phyloP scores from a whole-genome alignment of 2,329 filamentous ascomycete genomes.

The Colletotrichum higginsianum region DNA sequence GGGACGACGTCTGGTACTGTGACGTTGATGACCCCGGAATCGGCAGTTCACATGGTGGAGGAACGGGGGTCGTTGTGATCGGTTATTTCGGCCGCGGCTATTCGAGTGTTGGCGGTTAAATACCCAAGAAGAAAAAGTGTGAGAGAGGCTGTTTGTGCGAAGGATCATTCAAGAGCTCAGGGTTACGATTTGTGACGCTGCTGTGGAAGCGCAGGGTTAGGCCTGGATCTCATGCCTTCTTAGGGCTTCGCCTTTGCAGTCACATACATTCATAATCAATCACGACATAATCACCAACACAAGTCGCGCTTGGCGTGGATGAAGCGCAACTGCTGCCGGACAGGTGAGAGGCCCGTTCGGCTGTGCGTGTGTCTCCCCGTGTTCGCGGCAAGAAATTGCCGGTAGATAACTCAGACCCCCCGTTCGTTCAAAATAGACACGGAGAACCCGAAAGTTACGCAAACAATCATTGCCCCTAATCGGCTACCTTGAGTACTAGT shows the following conservation, averaged over 20 bases:
- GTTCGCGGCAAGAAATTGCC: neutral
- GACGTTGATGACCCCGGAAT: neutral
- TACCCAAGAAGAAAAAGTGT: neutral
- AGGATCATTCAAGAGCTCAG: neutral
- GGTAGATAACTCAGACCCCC: neutral
- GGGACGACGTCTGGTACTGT: neutral
- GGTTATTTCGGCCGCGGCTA: neutral
- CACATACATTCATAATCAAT: neutral
- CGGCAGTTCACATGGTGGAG: too few species aligned
- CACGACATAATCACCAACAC: too few species aligned
- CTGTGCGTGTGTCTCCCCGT: too few species aligned
- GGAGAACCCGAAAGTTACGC: neutral
- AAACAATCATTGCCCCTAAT: neutral
- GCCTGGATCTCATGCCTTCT: neutral
- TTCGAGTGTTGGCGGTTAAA: neutral
- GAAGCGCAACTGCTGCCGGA: too few species aligned
- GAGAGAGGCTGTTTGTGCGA: neutral
- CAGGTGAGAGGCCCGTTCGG: too few species aligned
- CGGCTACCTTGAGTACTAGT: neutral
- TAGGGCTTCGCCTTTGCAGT: neutral
- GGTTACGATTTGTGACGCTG: neutral
- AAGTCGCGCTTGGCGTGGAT: neutral
- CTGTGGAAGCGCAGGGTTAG: neutral
- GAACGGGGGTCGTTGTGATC: neutral
- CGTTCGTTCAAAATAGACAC: neutral